Conservation (phyloP, 176 grass and related monocot species). For the Urochloa ruziziensis region DNA sequence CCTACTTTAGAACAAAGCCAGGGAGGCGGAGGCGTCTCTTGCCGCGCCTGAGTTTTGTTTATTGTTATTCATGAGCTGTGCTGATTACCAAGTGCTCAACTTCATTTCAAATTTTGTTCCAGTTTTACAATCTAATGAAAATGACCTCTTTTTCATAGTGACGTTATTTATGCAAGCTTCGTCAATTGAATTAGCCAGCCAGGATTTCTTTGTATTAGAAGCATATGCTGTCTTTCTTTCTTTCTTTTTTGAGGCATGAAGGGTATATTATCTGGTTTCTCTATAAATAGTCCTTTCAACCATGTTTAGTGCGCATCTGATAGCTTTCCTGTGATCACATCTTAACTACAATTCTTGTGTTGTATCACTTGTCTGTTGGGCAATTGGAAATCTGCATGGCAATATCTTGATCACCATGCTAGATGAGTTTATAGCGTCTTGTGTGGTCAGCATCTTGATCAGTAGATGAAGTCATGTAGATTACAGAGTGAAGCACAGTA, state of each 20-base stretch:
- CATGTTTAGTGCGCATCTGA: background rate
- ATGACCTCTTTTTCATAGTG: background rate
- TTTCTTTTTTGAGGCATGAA: background rate
- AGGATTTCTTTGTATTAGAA: background rate
- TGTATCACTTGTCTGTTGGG: background rate
- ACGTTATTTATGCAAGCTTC: background rate
- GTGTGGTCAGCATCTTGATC: background rate
- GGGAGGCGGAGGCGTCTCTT: background rate
- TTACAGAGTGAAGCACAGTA: background rate
- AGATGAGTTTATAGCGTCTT: background rate
- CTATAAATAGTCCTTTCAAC: background rate
- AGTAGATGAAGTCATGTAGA: background rate
- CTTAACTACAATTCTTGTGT: background rate
- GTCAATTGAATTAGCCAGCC: background rate
- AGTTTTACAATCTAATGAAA: background rate
- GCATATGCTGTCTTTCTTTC: background rate
- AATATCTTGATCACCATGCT: constrained; percentile 4
- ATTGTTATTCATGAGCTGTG: background rate
- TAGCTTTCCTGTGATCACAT: background rate
- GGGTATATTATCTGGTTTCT: background rate
- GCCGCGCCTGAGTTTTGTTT: background rate
- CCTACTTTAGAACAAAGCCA: background rate
- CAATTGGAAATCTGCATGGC: background rate
- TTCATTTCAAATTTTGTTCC: background rate
- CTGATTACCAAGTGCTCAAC: constrained; percentile 16